Evolutionary conservation across 2,329 filamentous ascomycete species (phyloP).

Genomic region (Monilinia fructigena): DNA sequence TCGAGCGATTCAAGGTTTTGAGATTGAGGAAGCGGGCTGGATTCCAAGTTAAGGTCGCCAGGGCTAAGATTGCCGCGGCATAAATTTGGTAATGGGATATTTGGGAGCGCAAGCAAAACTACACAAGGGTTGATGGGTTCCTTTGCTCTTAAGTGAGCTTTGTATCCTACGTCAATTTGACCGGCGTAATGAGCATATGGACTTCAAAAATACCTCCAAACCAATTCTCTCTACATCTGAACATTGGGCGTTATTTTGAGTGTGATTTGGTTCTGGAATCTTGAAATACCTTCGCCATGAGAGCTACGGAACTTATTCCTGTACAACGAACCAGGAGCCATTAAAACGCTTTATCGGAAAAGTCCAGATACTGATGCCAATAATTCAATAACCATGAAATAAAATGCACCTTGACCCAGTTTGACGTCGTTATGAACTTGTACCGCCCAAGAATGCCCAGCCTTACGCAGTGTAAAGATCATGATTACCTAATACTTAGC

Average conservation of each 20-base stretch:
- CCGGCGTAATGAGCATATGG: slow-evolving; percentile 63
- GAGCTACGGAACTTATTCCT: slow-evolving; percentile 1
- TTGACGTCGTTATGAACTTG: slow-evolving; percentile 11
- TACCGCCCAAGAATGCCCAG: slow-evolving; percentile 4
- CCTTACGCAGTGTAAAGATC: not conserved
- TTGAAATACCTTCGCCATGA: slow-evolving; percentile 20
- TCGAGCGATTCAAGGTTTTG: slow-evolving; percentile 99
- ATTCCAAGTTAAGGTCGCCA: slow-evolving; percentile 95
- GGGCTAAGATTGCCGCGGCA: slow-evolving; percentile 85
- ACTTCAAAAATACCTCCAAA: slow-evolving; percentile 49
- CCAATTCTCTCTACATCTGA: slow-evolving; percentile 16
- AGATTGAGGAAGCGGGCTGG: slow-evolving; percentile 99
- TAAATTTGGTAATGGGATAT: slow-evolving; percentile 36
- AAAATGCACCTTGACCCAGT: slow-evolving; percentile 6
- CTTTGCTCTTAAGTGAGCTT: slow-evolving; percentile 57
- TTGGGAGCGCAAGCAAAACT: slow-evolving; percentile 48
- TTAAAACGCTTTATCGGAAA: slow-evolving; percentile 3
- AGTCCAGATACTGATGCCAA: slow-evolving; percentile 11
- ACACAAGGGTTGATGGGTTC: slow-evolving; percentile 58
- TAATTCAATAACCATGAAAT: slow-evolving; percentile 18
- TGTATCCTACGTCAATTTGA: slow-evolving; percentile 65
- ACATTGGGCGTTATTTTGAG: slow-evolving; percentile 18
- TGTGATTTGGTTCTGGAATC: slow-evolving; percentile 19
- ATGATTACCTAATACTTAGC: slow-evolving; percentile 32
- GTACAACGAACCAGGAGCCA: slow-evolving; percentile 4